Evolutionary conservation across 1,284 basidiomycete species (phyloP).

Genomic region (Ceratobasidium sp.): DNA sequence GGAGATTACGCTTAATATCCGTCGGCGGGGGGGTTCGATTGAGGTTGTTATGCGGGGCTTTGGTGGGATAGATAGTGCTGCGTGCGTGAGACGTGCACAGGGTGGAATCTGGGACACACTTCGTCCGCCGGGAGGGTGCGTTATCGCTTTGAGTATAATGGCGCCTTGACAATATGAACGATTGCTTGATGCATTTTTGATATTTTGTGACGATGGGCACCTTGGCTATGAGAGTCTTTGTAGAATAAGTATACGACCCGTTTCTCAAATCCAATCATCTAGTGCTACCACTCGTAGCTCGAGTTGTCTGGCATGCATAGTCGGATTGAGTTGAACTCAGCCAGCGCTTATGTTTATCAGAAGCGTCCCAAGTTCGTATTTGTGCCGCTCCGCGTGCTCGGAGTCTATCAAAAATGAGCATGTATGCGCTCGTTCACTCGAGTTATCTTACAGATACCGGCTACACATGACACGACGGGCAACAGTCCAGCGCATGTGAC

Average conservation of each 20-base stretch:
- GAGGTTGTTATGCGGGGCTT: constrained; percentile 54
- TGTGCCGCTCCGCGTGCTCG: too few relatives aligned
- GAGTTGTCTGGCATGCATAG: too few relatives aligned
- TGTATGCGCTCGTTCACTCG: too few relatives aligned
- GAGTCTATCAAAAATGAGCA: too few relatives aligned
- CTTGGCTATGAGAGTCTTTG: constrained; percentile 19
- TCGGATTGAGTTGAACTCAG: too few relatives aligned
- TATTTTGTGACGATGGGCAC: background rate
- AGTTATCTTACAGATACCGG: too few relatives aligned
- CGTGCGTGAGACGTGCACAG: background rate
- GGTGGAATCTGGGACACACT: constrained; percentile 26
- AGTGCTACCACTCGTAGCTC: background rate
- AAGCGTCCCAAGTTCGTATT: too few relatives aligned
- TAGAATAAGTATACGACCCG: background rate
- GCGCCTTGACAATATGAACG: constrained; percentile 12
- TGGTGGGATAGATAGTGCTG: constrained; percentile 24
- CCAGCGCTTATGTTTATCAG: too few relatives aligned
- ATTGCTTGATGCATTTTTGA: background rate
- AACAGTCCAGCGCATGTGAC: too few relatives aligned
- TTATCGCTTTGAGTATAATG: constrained; percentile 18
- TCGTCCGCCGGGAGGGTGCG: constrained; percentile 37
- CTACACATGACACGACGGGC: too few relatives aligned
- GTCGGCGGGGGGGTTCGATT: constrained; percentile 73
- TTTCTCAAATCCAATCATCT: background rate
- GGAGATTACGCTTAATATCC: constrained; percentile 77